phyloP scores from a whole-genome alignment of 2,329 filamentous ascomycete species.

The Graphiopsis chlorocephala region DNA sequence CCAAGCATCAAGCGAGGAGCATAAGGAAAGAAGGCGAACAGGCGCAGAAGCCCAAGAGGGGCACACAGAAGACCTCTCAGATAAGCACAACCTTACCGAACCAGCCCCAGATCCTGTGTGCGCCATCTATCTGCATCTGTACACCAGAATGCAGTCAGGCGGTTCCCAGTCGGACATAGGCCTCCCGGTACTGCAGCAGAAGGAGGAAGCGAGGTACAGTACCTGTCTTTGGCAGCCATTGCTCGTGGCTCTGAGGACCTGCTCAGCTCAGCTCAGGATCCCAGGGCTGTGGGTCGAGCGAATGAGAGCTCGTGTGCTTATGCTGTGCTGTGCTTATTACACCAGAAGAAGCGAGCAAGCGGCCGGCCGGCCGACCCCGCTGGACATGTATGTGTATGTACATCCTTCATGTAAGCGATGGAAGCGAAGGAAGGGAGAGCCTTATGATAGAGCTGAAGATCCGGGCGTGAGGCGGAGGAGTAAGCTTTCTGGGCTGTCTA shows the following conservation, averaged over 20 bases:
- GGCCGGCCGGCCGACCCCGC: not conserved
- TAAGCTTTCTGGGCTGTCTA: not conserved
- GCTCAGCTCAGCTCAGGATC: not conserved
- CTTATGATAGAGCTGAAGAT: not conserved
- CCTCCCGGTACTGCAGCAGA: not conserved
- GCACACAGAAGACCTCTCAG: not conserved
- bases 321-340: not conserved
- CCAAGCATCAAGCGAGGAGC: not conserved
- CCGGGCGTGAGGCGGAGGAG: not conserved
- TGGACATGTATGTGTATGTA: not conserved
- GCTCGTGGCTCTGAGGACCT: not conserved
- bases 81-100: not conserved
- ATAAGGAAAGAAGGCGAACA: not conserved
- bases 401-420: not conserved
- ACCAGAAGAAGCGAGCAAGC: not conserved
- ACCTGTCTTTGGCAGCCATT: not conserved
- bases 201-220: not conserved
- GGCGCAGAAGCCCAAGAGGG: not conserved
- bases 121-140: not conserved
- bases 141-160: not conserved
- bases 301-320: not conserved
- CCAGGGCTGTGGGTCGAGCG: not conserved
- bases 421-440: not conserved
- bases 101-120: not conserved
- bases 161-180: not conserved